Percentiles rank a stretch among this genome's conserved stretches.
Conservation (phyloP, 225 moss, liverwort and hornwort species). For the Pseudoscleropodium purum region DNA sequence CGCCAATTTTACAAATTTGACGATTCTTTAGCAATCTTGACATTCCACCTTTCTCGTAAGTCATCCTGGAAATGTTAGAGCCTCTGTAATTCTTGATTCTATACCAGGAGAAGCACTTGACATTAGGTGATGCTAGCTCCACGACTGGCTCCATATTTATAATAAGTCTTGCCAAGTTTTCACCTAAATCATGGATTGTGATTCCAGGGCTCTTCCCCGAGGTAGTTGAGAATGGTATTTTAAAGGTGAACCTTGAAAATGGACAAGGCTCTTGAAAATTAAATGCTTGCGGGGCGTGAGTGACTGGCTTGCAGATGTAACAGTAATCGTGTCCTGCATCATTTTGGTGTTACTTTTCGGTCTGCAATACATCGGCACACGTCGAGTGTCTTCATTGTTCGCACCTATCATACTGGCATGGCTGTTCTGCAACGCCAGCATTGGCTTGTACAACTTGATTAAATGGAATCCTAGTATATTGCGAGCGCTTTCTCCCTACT, state of each 20-base stretch:
- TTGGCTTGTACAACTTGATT: conserved; percentile 60
- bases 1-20: neutral
- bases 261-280: neutral
- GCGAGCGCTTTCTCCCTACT: conserved; percentile 51
- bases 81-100: neutral
- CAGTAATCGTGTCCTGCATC: conserved; percentile 37
- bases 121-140: neutral
- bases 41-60: neutral
- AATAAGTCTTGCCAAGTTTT: neutral
- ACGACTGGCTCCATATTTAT: neutral
- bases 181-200: neutral
- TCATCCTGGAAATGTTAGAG: neutral
- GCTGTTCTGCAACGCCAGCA: conserved; percentile 42
- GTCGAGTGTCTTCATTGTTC: conserved; percentile 60
- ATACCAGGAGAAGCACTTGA: neutral
- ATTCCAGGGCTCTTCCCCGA: neutral
- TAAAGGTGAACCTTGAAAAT: neutral
- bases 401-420: conserved; percentile 69
- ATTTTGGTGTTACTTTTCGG: conserved; percentile 49
- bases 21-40: neutral
- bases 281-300: neutral
- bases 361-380: conserved; percentile 60
- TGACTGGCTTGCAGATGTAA: conserved; percentile 35
- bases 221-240: neutral
- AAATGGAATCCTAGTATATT: conserved; percentile 38